Evolutionary conservation across 129 eudicot species (phyloP).

Genomic region (Flaveria robusta): DNA sequence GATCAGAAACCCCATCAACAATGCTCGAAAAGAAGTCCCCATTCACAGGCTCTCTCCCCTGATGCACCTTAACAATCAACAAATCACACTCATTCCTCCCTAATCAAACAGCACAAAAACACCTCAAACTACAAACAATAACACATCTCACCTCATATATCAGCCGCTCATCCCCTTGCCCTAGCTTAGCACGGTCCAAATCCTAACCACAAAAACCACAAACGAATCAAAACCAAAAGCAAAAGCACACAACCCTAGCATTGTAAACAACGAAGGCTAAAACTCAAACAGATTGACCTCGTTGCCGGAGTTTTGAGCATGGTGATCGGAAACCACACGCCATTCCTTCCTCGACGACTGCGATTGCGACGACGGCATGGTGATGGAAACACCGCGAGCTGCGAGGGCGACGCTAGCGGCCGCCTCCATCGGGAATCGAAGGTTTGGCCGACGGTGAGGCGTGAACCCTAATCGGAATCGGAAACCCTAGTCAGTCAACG

Average conservation of each 20-base stretch:
- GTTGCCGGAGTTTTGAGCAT: slow-evolving; percentile 47
- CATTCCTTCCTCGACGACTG: slow-evolving; percentile 78
- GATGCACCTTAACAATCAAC: slow-evolving; percentile 57
- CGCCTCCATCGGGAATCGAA: slow-evolving; percentile 59
- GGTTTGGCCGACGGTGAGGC: background rate
- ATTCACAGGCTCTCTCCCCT: slow-evolving; percentile 61
- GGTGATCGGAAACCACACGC: slow-evolving; percentile 76
- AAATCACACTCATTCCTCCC: slow-evolving; percentile 42
- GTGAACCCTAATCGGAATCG: background rate
- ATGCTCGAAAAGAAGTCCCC: slow-evolving; percentile 62
- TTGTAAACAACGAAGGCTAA: background rate
- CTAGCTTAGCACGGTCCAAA: slow-evolving; percentile 58
- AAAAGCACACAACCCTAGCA: slow-evolving; percentile 34
- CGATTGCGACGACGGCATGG: slow-evolving; percentile 53
- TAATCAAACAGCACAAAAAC: background rate
- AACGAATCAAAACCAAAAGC: background rate
- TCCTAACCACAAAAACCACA: slow-evolving; percentile 39
- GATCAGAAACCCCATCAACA: slow-evolving; percentile 54
- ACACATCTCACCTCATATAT: slow-evolving; percentile 61
- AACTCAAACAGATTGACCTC: slow-evolving; percentile 34
- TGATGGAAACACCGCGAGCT: slow-evolving; percentile 59
- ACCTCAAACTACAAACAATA: background rate
- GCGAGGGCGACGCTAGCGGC: slow-evolving; percentile 62
- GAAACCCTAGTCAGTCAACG: background rate
- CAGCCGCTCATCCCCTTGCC: slow-evolving; percentile 74